Evolutionary conservation across 306 rosid genomes (phyloP), one percentile per base, ranked within the genome.

Genomic region (Ammopiptanthus mongolicus): DNA sequence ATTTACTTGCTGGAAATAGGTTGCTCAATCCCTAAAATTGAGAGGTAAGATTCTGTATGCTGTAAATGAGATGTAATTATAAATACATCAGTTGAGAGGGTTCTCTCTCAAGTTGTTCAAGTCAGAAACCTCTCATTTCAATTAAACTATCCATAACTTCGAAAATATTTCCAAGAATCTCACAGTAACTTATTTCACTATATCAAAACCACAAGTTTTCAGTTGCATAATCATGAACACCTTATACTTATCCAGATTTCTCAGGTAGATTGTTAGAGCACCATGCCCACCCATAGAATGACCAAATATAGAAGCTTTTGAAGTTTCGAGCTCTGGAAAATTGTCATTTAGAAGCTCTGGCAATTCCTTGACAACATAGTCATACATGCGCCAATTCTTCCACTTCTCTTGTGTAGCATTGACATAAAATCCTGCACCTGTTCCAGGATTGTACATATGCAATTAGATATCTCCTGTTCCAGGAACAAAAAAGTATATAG

Each of bases 201-300:
- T 15, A 77, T 53, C 21, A 44, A 56, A 58, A 50, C 6, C 2
- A 67, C 37, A 51, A 53, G 19, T 44, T 59, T 65, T 56, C 59
- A 57, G 78, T 60, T 36, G 31, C 58, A 76, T 78, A 37, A 28
- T 19, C 33, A 52, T 17, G 29, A 64, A 50, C 71, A 91, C 98
- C 98, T 94, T 94, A 79, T 91, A 94, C 60, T 94, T 94, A 77
- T 90, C 93, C 65, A 80, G 73, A 77, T 94, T 94, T 83, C 82
- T 94, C 73, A 91, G 87, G 89, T 87, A 94, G 79, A 94, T 87
- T 41, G 95, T 91, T 36, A 94, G 68, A 82, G 98, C 97, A 72
- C 98, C 97, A 79, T 94, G 97, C 12, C 98, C 97, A 8, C 98
- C 98, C 98, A 94, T 94, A 61, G 98, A 94, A 77, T 94, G 98